phyloP scores from a whole-genome alignment of 371 early-diverging fungal species.

The Mitosporidium daphniae region DNA sequence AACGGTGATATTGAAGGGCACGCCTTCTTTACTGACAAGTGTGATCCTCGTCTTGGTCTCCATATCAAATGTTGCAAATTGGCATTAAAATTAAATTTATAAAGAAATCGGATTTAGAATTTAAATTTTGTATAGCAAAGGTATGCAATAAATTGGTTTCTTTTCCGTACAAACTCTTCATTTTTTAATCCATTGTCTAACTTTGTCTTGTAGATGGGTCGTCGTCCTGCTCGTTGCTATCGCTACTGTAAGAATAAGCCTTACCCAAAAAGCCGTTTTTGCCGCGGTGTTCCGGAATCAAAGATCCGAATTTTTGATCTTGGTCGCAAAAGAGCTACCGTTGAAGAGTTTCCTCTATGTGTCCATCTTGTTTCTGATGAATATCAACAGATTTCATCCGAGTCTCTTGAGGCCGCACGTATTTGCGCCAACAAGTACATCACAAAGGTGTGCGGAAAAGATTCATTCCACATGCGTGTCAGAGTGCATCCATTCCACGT shows the following conservation, averaged over 20 bases:
- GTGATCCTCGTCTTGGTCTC: too few species aligned
- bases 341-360: conserved; percentile 85
- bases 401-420: conserved; percentile 98
- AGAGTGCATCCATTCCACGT: conserved; percentile 99
- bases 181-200: too few species aligned
- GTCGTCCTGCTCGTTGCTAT: conserved; percentile 95
- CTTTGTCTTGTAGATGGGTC: conserved; percentile 40
- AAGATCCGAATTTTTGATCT: conserved; percentile 96
- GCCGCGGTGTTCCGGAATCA: conserved; percentile 97
- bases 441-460: conserved; percentile 87
- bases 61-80: too few species aligned
- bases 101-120: too few species aligned
- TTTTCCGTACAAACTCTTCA: too few species aligned
- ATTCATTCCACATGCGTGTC: conserved; percentile 96
- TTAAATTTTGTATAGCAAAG: too few species aligned
- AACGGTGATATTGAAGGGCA: too few species aligned
- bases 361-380: conserved; percentile 91
- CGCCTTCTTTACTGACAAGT: too few species aligned
- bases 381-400: conserved; percentile 90
- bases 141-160: too few species aligned
- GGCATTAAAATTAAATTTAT: too few species aligned
- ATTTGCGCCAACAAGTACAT: conserved; percentile 99
- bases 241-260: conserved; percentile 99
- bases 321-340: conserved; percentile 91
- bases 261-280: conserved; percentile 96